phyloP scores from a whole-genome alignment of 352 stramenopile species.

The Globisporangium nagaii region DNA sequence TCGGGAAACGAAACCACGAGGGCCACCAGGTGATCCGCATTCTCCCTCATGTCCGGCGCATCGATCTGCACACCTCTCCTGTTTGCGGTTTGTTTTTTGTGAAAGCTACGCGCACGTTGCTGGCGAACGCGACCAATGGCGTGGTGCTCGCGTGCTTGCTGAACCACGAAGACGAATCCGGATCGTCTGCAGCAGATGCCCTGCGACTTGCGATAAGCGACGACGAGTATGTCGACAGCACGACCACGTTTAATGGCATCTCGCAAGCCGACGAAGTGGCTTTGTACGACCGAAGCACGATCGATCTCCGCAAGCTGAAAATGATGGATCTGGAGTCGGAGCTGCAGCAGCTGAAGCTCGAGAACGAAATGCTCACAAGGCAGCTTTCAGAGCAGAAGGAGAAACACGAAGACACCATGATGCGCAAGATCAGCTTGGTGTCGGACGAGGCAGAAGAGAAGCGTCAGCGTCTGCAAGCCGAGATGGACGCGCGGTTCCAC shows the following conservation, averaged over 20 bases:
- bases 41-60: constrained; percentile 18
- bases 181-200: constrained; percentile 3
- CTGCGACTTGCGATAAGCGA: constrained; percentile 1
- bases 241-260: constrained; percentile 20
- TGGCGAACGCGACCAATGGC: constrained; percentile 36
- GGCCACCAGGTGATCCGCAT: constrained; percentile 21
- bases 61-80: constrained; percentile 47
- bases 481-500: constrained; percentile 23
- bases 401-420: constrained; percentile 29
- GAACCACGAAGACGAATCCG: neutral
- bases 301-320: constrained; percentile 45
- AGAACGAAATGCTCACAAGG: constrained; percentile 64
- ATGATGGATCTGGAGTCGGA: constrained; percentile 59
- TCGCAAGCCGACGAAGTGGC: constrained; percentile 54
- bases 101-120: constrained; percentile 16
- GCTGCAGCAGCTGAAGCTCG: constrained; percentile 58
- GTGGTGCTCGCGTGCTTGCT: constrained; percentile 37
- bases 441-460: constrained; percentile 18
- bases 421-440: constrained; percentile 17
- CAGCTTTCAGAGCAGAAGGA: constrained; percentile 42
- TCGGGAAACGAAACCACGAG: constrained; percentile 19
- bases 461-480: constrained; percentile 20
- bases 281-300: constrained; percentile 47
- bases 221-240: constrained; percentile 8
- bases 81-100: constrained; percentile 39